Percentiles rank a stretch among this genome's conserved stretches.
Evolutionary conservation across 2,329 filamentous ascomycete genomes (phyloP).

Genomic region (Pestalotiopsis fici): DNA sequence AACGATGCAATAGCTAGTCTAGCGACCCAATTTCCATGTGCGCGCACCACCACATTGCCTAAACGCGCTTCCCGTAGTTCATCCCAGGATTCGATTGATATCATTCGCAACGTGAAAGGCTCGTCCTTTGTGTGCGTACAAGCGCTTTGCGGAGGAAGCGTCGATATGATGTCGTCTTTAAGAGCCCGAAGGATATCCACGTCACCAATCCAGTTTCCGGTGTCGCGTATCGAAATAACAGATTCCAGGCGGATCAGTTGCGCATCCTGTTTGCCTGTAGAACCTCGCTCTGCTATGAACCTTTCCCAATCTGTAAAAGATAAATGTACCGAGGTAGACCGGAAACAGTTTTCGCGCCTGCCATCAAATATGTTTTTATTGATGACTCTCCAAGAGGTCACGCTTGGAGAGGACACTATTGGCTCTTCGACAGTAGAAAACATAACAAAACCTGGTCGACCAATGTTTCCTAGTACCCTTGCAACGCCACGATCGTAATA

Average conservation of each 20-base stretch:
- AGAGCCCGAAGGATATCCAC: conserved; percentile 8
- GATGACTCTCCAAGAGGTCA: conserved; percentile 6
- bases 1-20: not conserved
- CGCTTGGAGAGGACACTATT: not conserved
- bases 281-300: not conserved
- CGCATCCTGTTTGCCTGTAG: conserved; percentile 2
- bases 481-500: conserved; percentile 8
- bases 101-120: not conserved
- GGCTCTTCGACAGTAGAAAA: not conserved
- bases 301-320: conserved; percentile 11
- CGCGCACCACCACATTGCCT: not conserved
- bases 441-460: conserved; percentile 9
- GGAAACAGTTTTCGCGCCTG: conserved; percentile 3
- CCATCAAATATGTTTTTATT: conserved; percentile 5
- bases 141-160: not conserved
- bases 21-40: not conserved
- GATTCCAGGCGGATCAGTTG: conserved; percentile 5
- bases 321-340: conserved; percentile 11
- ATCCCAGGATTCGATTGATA: not conserved
- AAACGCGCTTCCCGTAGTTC: not conserved
- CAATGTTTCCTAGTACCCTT: conserved; percentile 13
- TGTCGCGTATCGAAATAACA: conserved; percentile 11
- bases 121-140: not conserved
- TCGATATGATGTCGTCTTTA: not conserved
- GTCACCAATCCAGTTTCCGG: conserved; percentile 11